Evolutionary conservation across 2,329 filamentous ascomycete species (phyloP).

Genomic region (Botrytis deweyae): DNA sequence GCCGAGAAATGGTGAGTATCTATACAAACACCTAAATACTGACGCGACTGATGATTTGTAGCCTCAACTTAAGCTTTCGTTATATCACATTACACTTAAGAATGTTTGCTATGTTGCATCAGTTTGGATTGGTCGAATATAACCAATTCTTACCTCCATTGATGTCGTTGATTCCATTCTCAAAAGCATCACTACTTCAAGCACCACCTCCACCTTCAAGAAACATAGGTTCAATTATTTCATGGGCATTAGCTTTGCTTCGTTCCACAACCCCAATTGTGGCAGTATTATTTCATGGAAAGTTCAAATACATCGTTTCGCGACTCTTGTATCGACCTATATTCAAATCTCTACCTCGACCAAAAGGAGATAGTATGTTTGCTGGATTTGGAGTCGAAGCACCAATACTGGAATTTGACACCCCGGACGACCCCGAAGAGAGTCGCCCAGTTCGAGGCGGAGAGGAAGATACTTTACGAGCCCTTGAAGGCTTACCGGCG

Average conservation of each 20-base stretch:
- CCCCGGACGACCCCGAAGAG: slow-evolving; percentile 28
- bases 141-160: slow-evolving; percentile 8
- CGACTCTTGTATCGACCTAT: slow-evolving; percentile 35
- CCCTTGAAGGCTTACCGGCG: slow-evolving; percentile 36
- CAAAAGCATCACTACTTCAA: slow-evolving; percentile 33
- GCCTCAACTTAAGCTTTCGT: slow-evolving; percentile 29
- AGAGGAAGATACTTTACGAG: slow-evolving; percentile 36
- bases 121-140: slow-evolving; percentile 35
- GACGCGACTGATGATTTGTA: slow-evolving; percentile 28
- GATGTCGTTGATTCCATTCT: slow-evolving; percentile 33
- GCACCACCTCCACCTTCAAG: slow-evolving; percentile 25
- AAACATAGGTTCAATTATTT: slow-evolving; percentile 23
- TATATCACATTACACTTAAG: slow-evolving; percentile 36
- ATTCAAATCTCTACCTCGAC: slow-evolving; percentile 36
- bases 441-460: slow-evolving; percentile 22
- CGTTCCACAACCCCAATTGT: slow-evolving; percentile 33
- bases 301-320: slow-evolving; percentile 31
- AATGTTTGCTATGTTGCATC: slow-evolving; percentile 39
- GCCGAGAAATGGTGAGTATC: slow-evolving; percentile 26
- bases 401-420: slow-evolving; percentile 31
- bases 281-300: slow-evolving; percentile 31
- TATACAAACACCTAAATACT: background rate
- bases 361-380: slow-evolving; percentile 36
- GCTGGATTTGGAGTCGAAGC: slow-evolving; percentile 26
- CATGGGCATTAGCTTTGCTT: slow-evolving; percentile 27